Percentiles rank a stretch among this genome's conserved stretches.
phyloP scores from a whole-genome alignment of 73 alveolate species.

The Effrenium voratum region DNA sequence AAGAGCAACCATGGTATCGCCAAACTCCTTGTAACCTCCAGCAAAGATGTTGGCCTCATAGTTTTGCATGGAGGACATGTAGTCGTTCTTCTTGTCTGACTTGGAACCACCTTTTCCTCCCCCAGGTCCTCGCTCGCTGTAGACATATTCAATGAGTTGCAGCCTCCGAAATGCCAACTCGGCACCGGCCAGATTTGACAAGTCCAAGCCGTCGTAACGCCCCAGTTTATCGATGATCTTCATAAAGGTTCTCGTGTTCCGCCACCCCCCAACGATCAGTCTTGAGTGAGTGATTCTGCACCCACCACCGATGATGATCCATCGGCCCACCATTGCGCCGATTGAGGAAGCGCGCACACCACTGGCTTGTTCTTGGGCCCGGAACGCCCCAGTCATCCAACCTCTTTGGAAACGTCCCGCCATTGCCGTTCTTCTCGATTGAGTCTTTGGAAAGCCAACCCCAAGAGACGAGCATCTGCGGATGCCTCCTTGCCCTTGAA shows the following conservation, averaged over 20 bases:
- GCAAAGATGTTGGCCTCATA: neutral
- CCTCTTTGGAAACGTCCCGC: neutral
- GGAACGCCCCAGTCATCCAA: neutral
- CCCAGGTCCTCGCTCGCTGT: constrained; percentile 3
- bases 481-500: neutral
- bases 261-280: neutral
- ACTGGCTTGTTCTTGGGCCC: neutral
- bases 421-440: neutral
- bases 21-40: neutral
- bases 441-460: neutral
- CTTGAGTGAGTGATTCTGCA: neutral
- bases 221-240: neutral
- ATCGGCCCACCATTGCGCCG: constrained; percentile 9
- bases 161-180: neutral
- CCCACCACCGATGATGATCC: constrained; percentile 4
- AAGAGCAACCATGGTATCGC: neutral
- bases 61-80: neutral
- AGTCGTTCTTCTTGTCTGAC: neutral
- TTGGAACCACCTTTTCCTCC: neutral
- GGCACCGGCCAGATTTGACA: neutral
- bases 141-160: neutral
- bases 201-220: neutral
- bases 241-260: neutral
- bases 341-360: neutral
- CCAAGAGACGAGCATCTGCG: neutral